phyloP scores from a whole-genome alignment of 495 filamentous ascomycete species.

The Penicillium psychrofluorescens region DNA sequence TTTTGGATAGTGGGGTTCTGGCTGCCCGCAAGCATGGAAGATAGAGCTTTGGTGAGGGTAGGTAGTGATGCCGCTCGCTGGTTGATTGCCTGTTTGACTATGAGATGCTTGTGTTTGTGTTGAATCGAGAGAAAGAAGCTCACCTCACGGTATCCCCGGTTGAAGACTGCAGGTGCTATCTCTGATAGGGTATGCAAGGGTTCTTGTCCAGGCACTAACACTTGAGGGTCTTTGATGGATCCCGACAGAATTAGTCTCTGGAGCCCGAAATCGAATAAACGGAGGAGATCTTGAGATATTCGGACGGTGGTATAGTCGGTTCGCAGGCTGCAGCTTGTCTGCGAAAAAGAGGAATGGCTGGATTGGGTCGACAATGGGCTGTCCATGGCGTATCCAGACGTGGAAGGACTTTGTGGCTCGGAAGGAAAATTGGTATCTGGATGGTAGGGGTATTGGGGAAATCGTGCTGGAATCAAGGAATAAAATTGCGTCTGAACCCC shows the following conservation, averaged over 20 bases:
- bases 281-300: neutral
- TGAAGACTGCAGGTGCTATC: constrained; percentile 30
- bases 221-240: neutral
- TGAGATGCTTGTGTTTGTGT: neutral
- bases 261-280: constrained; percentile 21
- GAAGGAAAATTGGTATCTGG: too few relatives aligned
- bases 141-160: constrained; percentile 28
- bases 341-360: too few relatives aligned
- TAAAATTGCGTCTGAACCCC: too few relatives aligned
- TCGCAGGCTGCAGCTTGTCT: neutral
- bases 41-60: constrained; percentile 26
- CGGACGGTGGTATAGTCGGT: neutral
- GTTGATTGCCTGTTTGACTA: constrained; percentile 26
- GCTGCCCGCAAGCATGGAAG: constrained; percentile 19
- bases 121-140: neutral
- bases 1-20: constrained; percentile 5
- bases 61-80: constrained; percentile 29
- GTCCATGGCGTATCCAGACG: too few relatives aligned
- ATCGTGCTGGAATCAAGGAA: too few relatives aligned
- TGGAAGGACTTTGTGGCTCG: too few relatives aligned
- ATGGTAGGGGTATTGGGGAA: too few relatives aligned
- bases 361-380: too few relatives aligned
- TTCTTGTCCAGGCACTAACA: constrained; percentile 2
- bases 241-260: constrained; percentile 14
- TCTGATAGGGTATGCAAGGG: constrained; percentile 13